Conservation (phyloP, 2,329 filamentous ascomycete species). For the Teratosphaeria pseudoeucalypti region DNA sequence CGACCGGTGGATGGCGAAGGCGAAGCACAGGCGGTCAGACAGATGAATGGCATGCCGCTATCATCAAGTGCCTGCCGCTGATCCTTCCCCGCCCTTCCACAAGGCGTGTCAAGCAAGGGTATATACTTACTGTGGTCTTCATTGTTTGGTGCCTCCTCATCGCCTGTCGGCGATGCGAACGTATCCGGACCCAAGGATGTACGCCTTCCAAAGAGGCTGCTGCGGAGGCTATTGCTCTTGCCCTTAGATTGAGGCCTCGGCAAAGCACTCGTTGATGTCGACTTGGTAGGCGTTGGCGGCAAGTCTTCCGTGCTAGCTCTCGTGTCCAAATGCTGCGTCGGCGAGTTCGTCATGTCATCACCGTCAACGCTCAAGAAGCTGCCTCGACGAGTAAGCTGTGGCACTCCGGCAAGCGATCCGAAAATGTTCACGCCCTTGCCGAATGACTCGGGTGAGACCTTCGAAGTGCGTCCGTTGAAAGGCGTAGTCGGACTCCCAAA, state of each 20-base stretch:
- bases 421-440: constrained; percentile 53
- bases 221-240: constrained; percentile 42
- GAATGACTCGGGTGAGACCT: constrained; percentile 58
- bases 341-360: constrained; percentile 56
- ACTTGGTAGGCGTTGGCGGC: constrained; percentile 91
- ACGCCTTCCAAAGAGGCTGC: constrained; percentile 39
- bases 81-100: constrained; percentile 15
- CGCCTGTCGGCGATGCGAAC: constrained; percentile 31
- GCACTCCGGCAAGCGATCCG: constrained; percentile 43
- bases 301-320: constrained; percentile 59
- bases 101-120: constrained; percentile 16
- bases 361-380: constrained; percentile 76
- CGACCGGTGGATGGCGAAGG: constrained; percentile 28
- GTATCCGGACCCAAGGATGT: constrained; percentile 38
- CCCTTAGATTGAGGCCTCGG: constrained; percentile 35
- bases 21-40: constrained; percentile 22
- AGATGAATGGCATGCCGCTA: constrained; percentile 24
- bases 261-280: constrained; percentile 35
- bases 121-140: constrained; percentile 30
- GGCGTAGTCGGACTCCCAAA: constrained; percentile 76
- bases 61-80: constrained; percentile 13
- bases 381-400: constrained; percentile 43
- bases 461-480: constrained; percentile 54
- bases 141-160: constrained; percentile 18
- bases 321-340: constrained; percentile 45